Evolutionary conservation across 2,329 filamentous ascomycete genomes (phyloP).

Genomic region (Trichoderma cornu-damae): DNA sequence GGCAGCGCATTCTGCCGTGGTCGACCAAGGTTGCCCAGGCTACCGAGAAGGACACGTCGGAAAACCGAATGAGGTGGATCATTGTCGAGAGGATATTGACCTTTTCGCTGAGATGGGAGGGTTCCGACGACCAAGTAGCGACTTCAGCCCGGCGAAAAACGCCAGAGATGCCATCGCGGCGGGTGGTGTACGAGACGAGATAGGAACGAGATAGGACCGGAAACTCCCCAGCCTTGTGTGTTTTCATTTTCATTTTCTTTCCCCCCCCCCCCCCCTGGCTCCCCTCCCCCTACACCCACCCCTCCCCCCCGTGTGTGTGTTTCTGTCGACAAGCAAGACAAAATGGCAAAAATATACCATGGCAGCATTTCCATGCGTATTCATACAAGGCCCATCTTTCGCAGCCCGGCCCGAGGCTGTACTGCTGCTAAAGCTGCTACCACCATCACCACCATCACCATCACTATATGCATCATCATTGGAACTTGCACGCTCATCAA

Average conservation of each 20-base stretch:
- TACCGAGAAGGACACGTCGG: constrained; percentile 26
- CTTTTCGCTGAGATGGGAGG: constrained; percentile 35
- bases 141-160: constrained; percentile 18
- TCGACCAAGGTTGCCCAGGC: constrained; percentile 26
- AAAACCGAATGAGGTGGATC: constrained; percentile 36
- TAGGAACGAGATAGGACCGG: neutral
- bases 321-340: no score
- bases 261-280: no score
- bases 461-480: neutral
- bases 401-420: neutral
- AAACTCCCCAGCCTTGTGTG: no score
- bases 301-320: no score
- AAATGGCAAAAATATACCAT: neutral
- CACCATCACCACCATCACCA: no score
- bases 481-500: neutral
- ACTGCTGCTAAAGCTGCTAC: no score
- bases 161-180: constrained; percentile 12
- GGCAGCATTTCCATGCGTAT: neutral
- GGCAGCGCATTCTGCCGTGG: constrained; percentile 34
- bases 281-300: neutral
- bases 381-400: neutral
- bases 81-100: constrained; percentile 36
- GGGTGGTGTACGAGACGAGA: neutral
- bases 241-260: no score
- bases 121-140: constrained; percentile 28